A percentile compares a stretch with the other conserved stretches of the same genome.
Evolutionary conservation across 2,329 filamentous ascomycete species (phyloP).

Genomic region (Geosmithia putterillii): DNA sequence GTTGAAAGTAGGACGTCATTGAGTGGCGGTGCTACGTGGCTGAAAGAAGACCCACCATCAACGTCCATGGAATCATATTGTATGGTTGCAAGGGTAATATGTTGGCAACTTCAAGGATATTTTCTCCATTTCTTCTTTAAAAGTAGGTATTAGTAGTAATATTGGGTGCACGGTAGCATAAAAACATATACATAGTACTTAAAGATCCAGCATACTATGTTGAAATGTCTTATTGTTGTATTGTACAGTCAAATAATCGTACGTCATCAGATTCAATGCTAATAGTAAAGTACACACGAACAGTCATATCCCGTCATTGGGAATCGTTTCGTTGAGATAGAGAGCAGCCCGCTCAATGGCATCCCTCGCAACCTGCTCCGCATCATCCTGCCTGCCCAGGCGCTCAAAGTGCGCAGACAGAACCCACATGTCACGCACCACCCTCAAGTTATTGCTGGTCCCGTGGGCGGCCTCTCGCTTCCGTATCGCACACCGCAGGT

Average conservation of each 20-base stretch:
- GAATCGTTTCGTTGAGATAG: conserved; percentile 13
- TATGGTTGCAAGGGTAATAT: too few relatives aligned
- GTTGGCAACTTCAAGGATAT: neutral
- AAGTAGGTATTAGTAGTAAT: too few relatives aligned
- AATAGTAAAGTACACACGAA: neutral
- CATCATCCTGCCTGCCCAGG: conserved; percentile 13
- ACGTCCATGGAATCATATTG: too few relatives aligned
- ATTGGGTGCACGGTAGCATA: too few relatives aligned
- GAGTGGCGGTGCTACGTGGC: conserved; percentile 5
- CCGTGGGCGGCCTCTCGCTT: conserved; percentile 23
- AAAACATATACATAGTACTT: too few relatives aligned
- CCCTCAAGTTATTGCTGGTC: conserved; percentile 18
- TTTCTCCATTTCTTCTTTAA: neutral
- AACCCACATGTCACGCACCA: conserved; percentile 25
- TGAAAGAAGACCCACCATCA: conserved; percentile 1
- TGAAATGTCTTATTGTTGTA: too few relatives aligned
- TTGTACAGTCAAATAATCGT: too few relatives aligned
- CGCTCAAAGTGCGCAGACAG: conserved; percentile 19
- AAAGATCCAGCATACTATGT: too few relatives aligned
- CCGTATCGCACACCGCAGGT: conserved; percentile 16
- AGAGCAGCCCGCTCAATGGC: conserved; percentile 17
- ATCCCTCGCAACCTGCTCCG: conserved; percentile 15
- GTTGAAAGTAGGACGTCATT: conserved; percentile 3
- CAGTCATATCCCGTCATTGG: neutral
- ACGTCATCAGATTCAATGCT: too few relatives aligned